These are phyloP conservation scores for Chytridium lagenaria DNA, from an alignment of 371 early-diverging fungal genomes.

Conservation along the genomic window DNA sequence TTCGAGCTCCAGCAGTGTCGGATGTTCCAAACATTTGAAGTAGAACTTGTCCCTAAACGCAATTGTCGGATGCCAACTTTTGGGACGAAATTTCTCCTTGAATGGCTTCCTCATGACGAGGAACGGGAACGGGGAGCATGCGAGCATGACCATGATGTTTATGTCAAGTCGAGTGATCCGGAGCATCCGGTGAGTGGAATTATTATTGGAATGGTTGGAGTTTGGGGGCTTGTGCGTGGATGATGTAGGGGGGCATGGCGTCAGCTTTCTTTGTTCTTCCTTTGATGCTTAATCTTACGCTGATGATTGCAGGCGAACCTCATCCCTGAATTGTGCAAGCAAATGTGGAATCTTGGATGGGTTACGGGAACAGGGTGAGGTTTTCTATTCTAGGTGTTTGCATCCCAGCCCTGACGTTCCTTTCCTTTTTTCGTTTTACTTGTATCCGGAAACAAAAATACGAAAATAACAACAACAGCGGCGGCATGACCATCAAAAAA, in stretches of 20 bases:
- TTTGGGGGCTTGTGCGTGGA: background rate
- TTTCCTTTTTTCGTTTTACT: background rate
- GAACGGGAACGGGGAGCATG: too few species aligned
- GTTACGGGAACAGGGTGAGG: constrained; percentile 91
- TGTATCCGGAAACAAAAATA: too few species aligned
- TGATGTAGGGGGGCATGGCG: background rate
- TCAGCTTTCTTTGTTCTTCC: too few species aligned
- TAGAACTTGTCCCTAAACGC: too few species aligned
- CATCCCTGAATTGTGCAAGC: constrained; percentile 91
- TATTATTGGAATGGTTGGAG: background rate
- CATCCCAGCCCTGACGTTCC: background rate
- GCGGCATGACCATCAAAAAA: constrained; percentile 88
- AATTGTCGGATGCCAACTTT: too few species aligned
- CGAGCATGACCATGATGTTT: background rate
- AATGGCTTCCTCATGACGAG: too few species aligned
- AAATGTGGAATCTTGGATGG: constrained; percentile 92
- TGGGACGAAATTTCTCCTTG: too few species aligned
- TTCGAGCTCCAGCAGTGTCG: too few species aligned
- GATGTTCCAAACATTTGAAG: too few species aligned
- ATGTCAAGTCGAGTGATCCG: constrained; percentile 40
- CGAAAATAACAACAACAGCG: constrained; percentile 59
- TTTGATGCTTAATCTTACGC: background rate
- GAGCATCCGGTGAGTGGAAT: constrained; percentile 48
- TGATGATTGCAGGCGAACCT: constrained; percentile 68
- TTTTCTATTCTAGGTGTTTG: background rate